phyloP scores from a whole-genome alignment of 768 basidiomycete genomes.

The Termitomyces sp. region DNA sequence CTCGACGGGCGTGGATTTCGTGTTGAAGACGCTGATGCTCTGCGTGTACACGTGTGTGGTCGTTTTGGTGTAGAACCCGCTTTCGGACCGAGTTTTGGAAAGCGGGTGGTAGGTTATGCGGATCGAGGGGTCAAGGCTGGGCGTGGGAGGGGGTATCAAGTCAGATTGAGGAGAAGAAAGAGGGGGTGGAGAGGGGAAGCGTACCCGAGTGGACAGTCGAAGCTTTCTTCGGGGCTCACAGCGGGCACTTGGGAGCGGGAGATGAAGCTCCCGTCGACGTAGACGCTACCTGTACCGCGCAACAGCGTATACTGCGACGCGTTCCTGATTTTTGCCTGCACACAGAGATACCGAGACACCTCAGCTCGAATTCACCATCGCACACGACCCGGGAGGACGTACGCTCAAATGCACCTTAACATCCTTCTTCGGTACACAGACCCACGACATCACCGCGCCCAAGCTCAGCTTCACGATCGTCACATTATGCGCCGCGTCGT shows the following conservation, averaged over 20 bases:
- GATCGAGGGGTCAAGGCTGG: slow-evolving; percentile 21
- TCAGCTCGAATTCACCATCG: neutral
- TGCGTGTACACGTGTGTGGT: slow-evolving; percentile 18
- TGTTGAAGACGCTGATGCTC: slow-evolving; percentile 19
- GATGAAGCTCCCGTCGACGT: slow-evolving; percentile 25
- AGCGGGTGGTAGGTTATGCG: slow-evolving; percentile 21
- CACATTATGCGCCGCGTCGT: slow-evolving; percentile 20
- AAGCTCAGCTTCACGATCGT: slow-evolving; percentile 21
- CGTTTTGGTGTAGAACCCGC: slow-evolving; percentile 19
- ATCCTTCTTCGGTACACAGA: slow-evolving; percentile 23
- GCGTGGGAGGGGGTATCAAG: no score
- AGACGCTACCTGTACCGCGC: slow-evolving; percentile 19
- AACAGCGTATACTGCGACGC: slow-evolving; percentile 22
- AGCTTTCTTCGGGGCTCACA: slow-evolving; percentile 24
- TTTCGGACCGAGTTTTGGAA: slow-evolving; percentile 17
- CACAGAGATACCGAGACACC: neutral
- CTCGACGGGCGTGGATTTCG: slow-evolving; percentile 12
- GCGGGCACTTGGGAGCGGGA: slow-evolving; percentile 17
- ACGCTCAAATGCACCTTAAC: slow-evolving; percentile 20
- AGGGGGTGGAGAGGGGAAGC: neutral
- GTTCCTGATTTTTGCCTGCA: slow-evolving; percentile 23
- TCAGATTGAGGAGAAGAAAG: neutral
- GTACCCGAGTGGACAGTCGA: slow-evolving; percentile 26
- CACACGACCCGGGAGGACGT: neutral
- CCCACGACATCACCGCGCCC: slow-evolving; percentile 21